Conservation (phyloP, 2,329 filamentous ascomycete genomes). For the Aspergillus japonicus region DNA sequence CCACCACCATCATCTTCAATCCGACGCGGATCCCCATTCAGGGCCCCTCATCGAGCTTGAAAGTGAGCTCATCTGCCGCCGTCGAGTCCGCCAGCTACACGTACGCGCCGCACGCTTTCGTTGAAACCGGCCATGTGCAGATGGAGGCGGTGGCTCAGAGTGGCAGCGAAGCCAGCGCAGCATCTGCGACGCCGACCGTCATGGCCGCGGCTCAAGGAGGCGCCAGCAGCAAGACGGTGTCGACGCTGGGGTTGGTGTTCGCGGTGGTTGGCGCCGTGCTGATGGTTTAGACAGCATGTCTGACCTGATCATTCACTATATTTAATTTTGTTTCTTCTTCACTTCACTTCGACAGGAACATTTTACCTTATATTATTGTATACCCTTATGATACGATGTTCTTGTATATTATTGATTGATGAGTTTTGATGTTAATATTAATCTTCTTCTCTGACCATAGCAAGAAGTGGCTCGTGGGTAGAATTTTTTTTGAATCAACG, state of each 20-base stretch:
- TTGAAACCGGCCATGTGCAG: constrained; percentile 11
- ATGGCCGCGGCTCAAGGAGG: constrained; percentile 7
- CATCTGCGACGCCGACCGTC: constrained; percentile 15
- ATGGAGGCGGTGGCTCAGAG: not conserved
- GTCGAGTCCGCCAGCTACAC: constrained; percentile 14
- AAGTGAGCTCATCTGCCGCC: constrained; percentile 13
- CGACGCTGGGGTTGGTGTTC: constrained; percentile 23
- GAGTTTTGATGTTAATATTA: constrained; percentile 1
- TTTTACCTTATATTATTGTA: not conserved
- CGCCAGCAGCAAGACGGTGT: constrained; percentile 23
- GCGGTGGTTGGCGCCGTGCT: constrained; percentile 26
- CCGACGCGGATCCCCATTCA: not conserved
- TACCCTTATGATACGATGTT: constrained; percentile 7
- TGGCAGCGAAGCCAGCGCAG: not conserved
- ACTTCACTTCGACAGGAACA: not conserved
- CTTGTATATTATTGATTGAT: constrained; percentile 7
- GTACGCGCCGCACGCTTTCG: constrained; percentile 14
- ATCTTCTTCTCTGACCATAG: not conserved
- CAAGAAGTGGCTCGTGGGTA: no score
- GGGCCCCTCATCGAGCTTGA: constrained; percentile 7
- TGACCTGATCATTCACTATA: not conserved
- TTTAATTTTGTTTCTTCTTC: not conserved
- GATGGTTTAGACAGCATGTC: constrained; percentile 20
- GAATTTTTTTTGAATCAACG: no score
- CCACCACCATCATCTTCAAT: constrained; percentile 18